These are phyloP conservation scores for Aspergillus neoniger DNA, from an alignment of 2,329 filamentous ascomycete species.

Conservation along the genomic window DNA sequence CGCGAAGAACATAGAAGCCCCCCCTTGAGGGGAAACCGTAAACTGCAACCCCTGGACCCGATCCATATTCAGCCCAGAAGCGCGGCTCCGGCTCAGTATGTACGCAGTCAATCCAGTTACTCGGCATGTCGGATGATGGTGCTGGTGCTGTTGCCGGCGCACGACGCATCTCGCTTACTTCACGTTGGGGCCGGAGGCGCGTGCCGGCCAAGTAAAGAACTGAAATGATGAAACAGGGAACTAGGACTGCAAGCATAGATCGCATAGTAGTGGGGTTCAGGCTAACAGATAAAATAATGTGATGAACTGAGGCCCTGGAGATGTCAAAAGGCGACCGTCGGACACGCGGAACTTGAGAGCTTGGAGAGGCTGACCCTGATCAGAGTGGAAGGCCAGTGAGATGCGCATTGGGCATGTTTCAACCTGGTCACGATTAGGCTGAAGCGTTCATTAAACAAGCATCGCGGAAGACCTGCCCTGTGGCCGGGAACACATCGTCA, in stretches of 20 bases:
- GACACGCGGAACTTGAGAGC: not conserved
- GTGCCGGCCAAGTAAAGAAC: not conserved
- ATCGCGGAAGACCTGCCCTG: too few relatives aligned
- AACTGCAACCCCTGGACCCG: conserved; percentile 4
- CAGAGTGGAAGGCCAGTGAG: not conserved
- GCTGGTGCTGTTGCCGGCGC: not conserved
- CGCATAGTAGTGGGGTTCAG: not conserved
- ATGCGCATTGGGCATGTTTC: not conserved
- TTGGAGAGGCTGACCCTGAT: not conserved
- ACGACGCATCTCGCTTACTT: not conserved
- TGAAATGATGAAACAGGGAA: not conserved
- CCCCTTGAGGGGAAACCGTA: conserved; percentile 14
- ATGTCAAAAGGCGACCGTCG: not conserved
- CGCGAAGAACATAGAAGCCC: conserved; percentile 8
- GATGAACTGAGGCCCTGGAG: not conserved
- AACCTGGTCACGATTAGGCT: not conserved
- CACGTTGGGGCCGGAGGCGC: not conserved
- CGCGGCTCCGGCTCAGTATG: not conserved
- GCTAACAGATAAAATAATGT: not conserved
- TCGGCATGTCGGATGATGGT: not conserved
- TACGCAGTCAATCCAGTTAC: not conserved
- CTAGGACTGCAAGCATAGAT: not conserved
- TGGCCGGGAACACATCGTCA: too few relatives aligned
- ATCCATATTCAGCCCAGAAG: not conserved
- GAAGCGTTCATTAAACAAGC: not conserved